phyloP scores from a whole-genome alignment of 2,329 filamentous ascomycete species.

The Colletotrichum melonis region DNA sequence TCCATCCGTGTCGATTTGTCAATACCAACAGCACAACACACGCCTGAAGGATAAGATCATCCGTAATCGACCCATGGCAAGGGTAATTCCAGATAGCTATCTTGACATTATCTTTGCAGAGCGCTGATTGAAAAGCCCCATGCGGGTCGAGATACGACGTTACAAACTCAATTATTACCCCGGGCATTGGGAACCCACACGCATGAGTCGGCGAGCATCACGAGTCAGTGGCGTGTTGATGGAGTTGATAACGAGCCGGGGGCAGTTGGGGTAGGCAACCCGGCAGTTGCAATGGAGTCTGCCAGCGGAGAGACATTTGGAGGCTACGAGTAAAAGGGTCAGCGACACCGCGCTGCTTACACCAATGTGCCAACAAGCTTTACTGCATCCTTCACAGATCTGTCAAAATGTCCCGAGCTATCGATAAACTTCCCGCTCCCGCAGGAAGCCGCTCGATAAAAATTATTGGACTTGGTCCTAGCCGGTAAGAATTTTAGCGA shows the following conservation, averaged over 20 bases:
- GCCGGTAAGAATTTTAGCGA: constrained; percentile 11
- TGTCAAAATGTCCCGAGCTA: constrained; percentile 18
- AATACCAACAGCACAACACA: background rate
- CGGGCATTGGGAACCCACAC: constrained; percentile 11
- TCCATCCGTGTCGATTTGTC: background rate
- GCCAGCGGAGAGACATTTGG: background rate
- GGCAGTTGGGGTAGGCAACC: background rate
- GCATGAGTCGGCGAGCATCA: constrained; percentile 19
- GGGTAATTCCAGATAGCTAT: constrained; percentile 5
- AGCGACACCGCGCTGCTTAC: background rate
- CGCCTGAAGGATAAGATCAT: background rate
- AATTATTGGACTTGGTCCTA: constrained; percentile 30
- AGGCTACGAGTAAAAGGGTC: constrained; percentile 17
- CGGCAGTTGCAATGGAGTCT: background rate
- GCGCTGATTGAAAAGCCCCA: background rate
- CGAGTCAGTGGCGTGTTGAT: constrained; percentile 17
- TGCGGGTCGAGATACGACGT: constrained; percentile 3
- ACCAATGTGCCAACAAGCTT: background rate
- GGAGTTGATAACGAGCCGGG: constrained; percentile 9
- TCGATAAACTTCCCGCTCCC: constrained; percentile 30
- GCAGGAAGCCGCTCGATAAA: constrained; percentile 19
- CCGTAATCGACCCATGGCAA: background rate
- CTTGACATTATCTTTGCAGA: constrained; percentile 5
- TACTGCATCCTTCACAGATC: background rate
- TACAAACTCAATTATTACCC: constrained; percentile 7